These are phyloP conservation scores for Xerocomellus amylosporus DNA, from an alignment of 768 basidiomycete genomes.

Conservation along the genomic window DNA sequence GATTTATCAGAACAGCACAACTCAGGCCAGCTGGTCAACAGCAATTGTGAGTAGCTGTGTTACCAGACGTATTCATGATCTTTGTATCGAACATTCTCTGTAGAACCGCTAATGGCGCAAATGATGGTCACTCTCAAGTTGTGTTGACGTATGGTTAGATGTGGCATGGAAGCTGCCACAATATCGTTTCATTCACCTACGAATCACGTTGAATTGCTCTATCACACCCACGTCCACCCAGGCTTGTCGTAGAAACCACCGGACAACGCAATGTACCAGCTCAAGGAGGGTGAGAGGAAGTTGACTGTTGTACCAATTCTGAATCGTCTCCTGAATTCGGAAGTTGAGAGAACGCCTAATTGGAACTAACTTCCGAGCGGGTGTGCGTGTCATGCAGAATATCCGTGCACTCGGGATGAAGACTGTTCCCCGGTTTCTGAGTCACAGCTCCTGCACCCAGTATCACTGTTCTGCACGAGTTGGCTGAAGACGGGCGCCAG, in stretches of 20 bases:
- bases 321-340: neutral
- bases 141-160: neutral
- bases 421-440: neutral
- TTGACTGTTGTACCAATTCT: neutral
- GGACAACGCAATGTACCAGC: neutral
- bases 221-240: neutral
- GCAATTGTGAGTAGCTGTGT: slow-evolving; percentile 5
- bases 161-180: neutral
- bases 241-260: neutral
- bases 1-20: neutral
- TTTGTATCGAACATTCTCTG: neutral
- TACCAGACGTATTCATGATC: neutral
- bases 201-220: neutral
- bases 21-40: neutral
- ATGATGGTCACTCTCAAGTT: neutral
- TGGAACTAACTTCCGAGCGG: neutral
- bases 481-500: neutral
- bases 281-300: no score
- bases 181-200: neutral
- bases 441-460: neutral
- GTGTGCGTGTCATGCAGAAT: neutral
- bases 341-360: neutral
- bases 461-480: neutral
- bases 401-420: neutral
- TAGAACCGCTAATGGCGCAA: neutral